These are phyloP conservation scores for Arxiozyma bovina DNA, from an alignment of 1,139 yeast species.

Conservation along the genomic window DNA sequence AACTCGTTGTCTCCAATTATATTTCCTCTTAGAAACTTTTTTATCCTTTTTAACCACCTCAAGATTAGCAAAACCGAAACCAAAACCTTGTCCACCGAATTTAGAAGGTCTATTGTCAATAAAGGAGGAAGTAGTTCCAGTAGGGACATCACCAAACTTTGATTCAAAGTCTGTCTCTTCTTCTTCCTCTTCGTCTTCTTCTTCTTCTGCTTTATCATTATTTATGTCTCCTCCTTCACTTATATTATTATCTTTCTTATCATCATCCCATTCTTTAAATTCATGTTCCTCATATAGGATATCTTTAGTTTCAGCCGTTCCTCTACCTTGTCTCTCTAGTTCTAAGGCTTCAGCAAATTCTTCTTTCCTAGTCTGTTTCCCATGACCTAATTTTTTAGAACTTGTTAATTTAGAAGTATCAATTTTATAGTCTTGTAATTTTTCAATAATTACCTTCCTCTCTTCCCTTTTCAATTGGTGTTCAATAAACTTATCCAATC, in stretches of 20 bases:
- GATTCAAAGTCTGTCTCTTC: slow-evolving; percentile 29
- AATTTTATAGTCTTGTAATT: slow-evolving; percentile 60
- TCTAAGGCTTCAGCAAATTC: slow-evolving; percentile 66
- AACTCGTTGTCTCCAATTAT: slow-evolving; percentile 50
- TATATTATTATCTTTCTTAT: slow-evolving; percentile 24
- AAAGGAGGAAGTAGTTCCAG: slow-evolving; percentile 40
- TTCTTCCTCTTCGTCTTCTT: slow-evolving; percentile 26
- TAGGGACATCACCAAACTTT: slow-evolving; percentile 24
- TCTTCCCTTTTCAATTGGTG: slow-evolving; percentile 88
- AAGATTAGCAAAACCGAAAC: slow-evolving; percentile 57
- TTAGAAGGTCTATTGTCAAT: slow-evolving; percentile 65
- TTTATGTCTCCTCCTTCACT: slow-evolving; percentile 17
- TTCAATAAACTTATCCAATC: slow-evolving; percentile 70
- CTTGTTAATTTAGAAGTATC: slow-evolving; percentile 64
- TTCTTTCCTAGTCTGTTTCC: slow-evolving; percentile 63
- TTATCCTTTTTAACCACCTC: slow-evolving; percentile 40
- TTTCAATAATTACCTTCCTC: slow-evolving; percentile 65
- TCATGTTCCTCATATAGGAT: slow-evolving; percentile 64
- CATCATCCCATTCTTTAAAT: slow-evolving; percentile 55
- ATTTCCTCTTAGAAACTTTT: slow-evolving; percentile 39
- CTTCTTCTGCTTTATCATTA: slow-evolving; percentile 24
- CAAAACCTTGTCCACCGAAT: slow-evolving; percentile 52
- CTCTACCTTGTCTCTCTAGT: slow-evolving; percentile 66
- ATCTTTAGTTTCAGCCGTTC: slow-evolving; percentile 53
- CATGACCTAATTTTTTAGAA: slow-evolving; percentile 69